A percentile compares a stretch with the other conserved stretches of the same genome.
Conservation (phyloP, 2,329 filamentous ascomycete genomes). For the Blastomyces parvus region DNA sequence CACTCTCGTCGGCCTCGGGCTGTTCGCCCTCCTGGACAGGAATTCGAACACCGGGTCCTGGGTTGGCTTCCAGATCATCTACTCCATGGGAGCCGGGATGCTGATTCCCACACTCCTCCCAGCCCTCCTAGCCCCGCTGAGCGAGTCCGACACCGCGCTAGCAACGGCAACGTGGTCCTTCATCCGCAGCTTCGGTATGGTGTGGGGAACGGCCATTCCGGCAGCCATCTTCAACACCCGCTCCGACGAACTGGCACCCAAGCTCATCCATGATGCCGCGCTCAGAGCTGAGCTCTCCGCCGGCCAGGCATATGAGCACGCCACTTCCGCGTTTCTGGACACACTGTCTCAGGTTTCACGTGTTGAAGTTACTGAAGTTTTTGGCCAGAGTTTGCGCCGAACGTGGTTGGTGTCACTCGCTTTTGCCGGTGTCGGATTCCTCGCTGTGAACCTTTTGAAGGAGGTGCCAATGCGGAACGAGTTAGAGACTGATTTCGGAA, state of each 20-base stretch:
- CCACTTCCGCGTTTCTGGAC: not conserved
- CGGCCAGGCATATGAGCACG: constrained; percentile 9
- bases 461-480: constrained; percentile 31
- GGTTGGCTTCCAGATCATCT: constrained; percentile 37
- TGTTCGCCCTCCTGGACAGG: constrained; percentile 34
- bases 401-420: constrained; percentile 32
- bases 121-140: constrained; percentile 33
- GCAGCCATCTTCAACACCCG: constrained; percentile 26
- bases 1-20: constrained; percentile 34
- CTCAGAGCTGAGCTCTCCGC: not conserved
- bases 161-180: constrained; percentile 25
- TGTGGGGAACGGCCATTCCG: constrained; percentile 27
- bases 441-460: constrained; percentile 28
- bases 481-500: constrained; percentile 34
- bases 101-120: constrained; percentile 36
- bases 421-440: constrained; percentile 26
- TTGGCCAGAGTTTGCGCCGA: constrained; percentile 25
- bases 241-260: constrained; percentile 15
- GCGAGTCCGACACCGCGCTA: constrained; percentile 22
- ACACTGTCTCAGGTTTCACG: not conserved
- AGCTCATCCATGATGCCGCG: not conserved
- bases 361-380: constrained; percentile 26
- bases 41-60: constrained; percentile 32
- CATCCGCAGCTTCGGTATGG: constrained; percentile 23
- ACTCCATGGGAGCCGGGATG: constrained; percentile 36